Evolutionary conservation across 805 yeast genomes (phyloP).

Genomic region (Priceomyces melissophilus): DNA sequence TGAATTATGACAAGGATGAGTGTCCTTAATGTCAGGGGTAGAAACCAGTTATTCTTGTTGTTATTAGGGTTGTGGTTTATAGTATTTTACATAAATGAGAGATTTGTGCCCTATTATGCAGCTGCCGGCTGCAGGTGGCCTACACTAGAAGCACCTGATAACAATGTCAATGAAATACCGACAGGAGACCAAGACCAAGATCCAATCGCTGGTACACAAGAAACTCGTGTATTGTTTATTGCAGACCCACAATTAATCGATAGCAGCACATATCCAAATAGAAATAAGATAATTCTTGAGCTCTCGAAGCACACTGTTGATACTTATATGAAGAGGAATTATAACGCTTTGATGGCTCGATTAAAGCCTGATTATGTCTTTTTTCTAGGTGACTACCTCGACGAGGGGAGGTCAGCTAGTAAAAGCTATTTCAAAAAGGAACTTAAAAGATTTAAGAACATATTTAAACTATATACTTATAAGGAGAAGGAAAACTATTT

Average conservation of each 20-base stretch:
- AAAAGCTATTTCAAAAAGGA: constrained; percentile 29
- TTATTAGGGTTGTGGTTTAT: constrained; percentile 26
- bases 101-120: constrained; percentile 22
- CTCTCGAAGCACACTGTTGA: constrained; percentile 42
- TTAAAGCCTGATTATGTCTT: constrained; percentile 35
- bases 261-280: constrained; percentile 42
- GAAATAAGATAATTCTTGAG: constrained; percentile 26
- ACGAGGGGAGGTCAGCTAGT: constrained; percentile 35
- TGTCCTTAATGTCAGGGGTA: constrained; percentile 24
- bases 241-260: constrained; percentile 47
- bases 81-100: constrained; percentile 31
- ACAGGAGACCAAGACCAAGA: constrained; percentile 8
- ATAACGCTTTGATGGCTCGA: constrained; percentile 26
- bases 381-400: constrained; percentile 42
- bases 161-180: not conserved
- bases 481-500: constrained; percentile 24
- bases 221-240: constrained; percentile 30
- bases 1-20: constrained; percentile 6
- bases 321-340: constrained; percentile 34
- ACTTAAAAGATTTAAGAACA: constrained; percentile 27
- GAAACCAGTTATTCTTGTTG: constrained; percentile 22
- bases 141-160: not conserved
- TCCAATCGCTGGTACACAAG: not conserved
- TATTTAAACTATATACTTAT: constrained; percentile 21
- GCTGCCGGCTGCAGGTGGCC: constrained; percentile 35